Percentiles rank a stretch among this genome's conserved stretches.
Conservation (phyloP, 768 basidiomycete species). For the Trichaptum fuscoviolaceum region DNA sequence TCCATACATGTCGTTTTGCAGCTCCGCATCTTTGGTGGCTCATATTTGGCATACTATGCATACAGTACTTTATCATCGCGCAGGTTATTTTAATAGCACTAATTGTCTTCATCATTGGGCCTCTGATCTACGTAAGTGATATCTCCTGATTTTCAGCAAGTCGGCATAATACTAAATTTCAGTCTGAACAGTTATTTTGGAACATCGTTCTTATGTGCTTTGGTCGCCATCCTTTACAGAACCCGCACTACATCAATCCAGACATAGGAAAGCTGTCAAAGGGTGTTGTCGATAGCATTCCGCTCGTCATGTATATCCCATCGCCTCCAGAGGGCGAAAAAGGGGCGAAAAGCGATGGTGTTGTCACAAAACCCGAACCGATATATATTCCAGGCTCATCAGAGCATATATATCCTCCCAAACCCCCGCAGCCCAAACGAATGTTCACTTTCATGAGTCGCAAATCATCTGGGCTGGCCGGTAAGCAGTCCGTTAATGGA, state of each 20-base stretch:
- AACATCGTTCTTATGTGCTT: slow-evolving; percentile 75
- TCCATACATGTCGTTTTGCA: slow-evolving; percentile 63
- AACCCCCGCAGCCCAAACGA: slow-evolving; percentile 32
- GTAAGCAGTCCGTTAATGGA: slow-evolving; percentile 10
- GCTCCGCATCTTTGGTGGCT: slow-evolving; percentile 88
- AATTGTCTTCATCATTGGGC: slow-evolving; percentile 73
- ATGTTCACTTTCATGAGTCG: slow-evolving; percentile 51
- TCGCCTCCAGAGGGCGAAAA: slow-evolving; percentile 52
- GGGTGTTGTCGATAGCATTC: slow-evolving; percentile 70
- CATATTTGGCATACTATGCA: slow-evolving; percentile 71
- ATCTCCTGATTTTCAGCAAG: background rate
- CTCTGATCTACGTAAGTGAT: slow-evolving; percentile 66
- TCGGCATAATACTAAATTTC: slow-evolving; percentile 8
- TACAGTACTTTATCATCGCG: slow-evolving; percentile 69
- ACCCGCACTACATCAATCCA: slow-evolving; percentile 66
- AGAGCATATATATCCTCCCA: slow-evolving; percentile 58
- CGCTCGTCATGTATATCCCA: slow-evolving; percentile 82
- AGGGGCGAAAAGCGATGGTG: slow-evolving; percentile 19
- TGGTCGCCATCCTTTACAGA: slow-evolving; percentile 75
- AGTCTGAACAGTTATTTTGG: slow-evolving; percentile 53
- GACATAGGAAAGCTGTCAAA: slow-evolving; percentile 73
- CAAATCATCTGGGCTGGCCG: slow-evolving; percentile 12
- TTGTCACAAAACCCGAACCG: slow-evolving; percentile 40
- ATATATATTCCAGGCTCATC: slow-evolving; percentile 12
- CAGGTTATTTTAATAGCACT: slow-evolving; percentile 73